Evolutionary conservation across 768 basidiomycete genomes (phyloP).

Genomic region (Mycena alexandri): DNA sequence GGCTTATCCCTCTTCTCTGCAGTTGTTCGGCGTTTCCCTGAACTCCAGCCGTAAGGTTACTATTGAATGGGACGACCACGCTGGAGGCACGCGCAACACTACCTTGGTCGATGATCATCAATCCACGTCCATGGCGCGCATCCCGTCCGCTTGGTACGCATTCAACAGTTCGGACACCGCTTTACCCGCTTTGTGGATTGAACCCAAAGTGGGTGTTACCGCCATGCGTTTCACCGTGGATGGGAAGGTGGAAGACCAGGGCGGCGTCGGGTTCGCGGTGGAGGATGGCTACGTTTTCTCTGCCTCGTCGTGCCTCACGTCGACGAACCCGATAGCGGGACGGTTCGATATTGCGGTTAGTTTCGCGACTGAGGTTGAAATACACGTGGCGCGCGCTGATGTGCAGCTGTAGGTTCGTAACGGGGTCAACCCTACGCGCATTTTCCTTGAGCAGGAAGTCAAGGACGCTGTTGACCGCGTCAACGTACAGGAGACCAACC

Average conservation of each 20-base stretch:
- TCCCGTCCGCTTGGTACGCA: background rate
- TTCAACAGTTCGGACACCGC: background rate
- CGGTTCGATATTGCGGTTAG: constrained; percentile 10
- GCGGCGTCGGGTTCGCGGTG: constrained; percentile 7
- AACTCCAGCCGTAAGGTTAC: background rate
- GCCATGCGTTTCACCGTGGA: background rate
- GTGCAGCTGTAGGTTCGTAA: too few species aligned
- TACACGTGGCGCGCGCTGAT: too few species aligned
- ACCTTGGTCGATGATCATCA: background rate
- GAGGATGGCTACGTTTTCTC: constrained; percentile 10
- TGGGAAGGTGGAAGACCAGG: constrained; percentile 8
- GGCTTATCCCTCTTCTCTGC: too few species aligned
- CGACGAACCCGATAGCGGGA: background rate
- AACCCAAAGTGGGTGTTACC: background rate
- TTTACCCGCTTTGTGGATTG: background rate
- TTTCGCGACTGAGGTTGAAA: too few species aligned
- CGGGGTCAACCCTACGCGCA: background rate
- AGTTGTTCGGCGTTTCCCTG: background rate
- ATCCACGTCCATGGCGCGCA: too few species aligned
- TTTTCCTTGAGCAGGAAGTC: background rate
- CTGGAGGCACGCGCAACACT: background rate
- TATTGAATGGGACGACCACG: background rate
- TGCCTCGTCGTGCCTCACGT: background rate
- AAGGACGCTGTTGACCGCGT: background rate
- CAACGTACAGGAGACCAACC: too few species aligned